These are phyloP conservation scores for Aspergillus carbonarius DNA, from an alignment of 2,329 filamentous ascomycete species.

Conservation along the genomic window DNA sequence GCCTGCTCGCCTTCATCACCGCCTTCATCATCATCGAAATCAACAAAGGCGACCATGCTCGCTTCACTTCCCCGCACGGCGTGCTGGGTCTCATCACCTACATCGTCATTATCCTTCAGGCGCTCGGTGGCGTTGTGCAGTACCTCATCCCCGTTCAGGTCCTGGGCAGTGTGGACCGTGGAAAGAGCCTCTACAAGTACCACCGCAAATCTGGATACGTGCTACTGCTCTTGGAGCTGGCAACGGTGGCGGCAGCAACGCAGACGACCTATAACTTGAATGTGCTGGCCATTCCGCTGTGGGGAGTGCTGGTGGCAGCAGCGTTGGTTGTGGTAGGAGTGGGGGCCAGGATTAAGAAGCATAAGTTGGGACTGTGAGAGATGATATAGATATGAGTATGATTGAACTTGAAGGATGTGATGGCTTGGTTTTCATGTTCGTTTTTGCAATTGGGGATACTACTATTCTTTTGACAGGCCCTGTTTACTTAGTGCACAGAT, in stretches of 20 bases:
- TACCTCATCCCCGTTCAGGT: slow-evolving; percentile 67
- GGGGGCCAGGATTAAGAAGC: slow-evolving; percentile 74
- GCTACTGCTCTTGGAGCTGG: slow-evolving; percentile 67
- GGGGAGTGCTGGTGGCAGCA: slow-evolving; percentile 68
- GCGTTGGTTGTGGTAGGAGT: slow-evolving; percentile 70
- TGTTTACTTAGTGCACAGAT: too few species aligned
- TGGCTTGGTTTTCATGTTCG: too few species aligned
- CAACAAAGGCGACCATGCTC: slow-evolving; percentile 73
- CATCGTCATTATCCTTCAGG: slow-evolving; percentile 68
- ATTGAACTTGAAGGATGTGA: background rate
- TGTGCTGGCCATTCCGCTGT: slow-evolving; percentile 70
- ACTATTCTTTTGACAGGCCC: too few species aligned
- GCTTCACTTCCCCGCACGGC: slow-evolving; percentile 75
- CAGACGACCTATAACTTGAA: slow-evolving; percentile 71
- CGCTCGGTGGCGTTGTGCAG: slow-evolving; percentile 76
- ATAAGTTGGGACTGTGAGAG: slow-evolving; percentile 66
- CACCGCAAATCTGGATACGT: slow-evolving; percentile 77
- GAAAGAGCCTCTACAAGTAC: slow-evolving; percentile 86
- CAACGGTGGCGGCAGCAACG: slow-evolving; percentile 72
- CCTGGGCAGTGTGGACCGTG: slow-evolving; percentile 76
- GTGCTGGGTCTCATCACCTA: slow-evolving; percentile 79
- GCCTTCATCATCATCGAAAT: slow-evolving; percentile 53
- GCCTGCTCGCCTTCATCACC: slow-evolving; percentile 42
- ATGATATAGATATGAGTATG: background rate
- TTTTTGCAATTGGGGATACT: too few species aligned